Evolutionary conservation across 1,284 basidiomycete genomes (phyloP).

Genomic region (Boletus coffeatus): DNA sequence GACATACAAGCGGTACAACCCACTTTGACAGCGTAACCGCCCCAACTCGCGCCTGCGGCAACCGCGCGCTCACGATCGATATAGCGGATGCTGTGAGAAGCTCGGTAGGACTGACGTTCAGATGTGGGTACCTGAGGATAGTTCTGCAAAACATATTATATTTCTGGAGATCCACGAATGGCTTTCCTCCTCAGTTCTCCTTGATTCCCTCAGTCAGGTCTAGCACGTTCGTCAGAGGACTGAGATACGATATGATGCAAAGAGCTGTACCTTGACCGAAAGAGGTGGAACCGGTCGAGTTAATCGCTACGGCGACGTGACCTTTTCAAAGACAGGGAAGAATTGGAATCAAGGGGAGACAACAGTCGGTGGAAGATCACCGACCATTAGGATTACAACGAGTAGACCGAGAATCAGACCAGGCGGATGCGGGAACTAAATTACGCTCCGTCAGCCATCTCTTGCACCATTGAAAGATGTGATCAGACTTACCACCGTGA

Average conservation of each 20-base stretch:
- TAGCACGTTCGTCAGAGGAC: slow-evolving; percentile 25
- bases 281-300: slow-evolving; percentile 85
- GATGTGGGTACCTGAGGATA: slow-evolving; percentile 60
- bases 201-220: slow-evolving; percentile 79
- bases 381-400: slow-evolving; percentile 84
- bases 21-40: slow-evolving; percentile 85
- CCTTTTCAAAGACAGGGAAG: slow-evolving; percentile 68
- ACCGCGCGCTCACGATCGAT: slow-evolving; percentile 79
- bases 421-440: slow-evolving; percentile 70
- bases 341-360: neutral
- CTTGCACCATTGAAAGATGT: neutral
- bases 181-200: slow-evolving; percentile 82
- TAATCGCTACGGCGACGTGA: slow-evolving; percentile 80
- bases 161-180: slow-evolving; percentile 73
- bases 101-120: neutral
- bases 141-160: slow-evolving; percentile 52
- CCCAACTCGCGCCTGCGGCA: slow-evolving; percentile 78
- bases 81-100: slow-evolving; percentile 33
- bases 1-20: slow-evolving; percentile 13
- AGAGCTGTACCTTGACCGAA: slow-evolving; percentile 68
- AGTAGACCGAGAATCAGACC: slow-evolving; percentile 81
- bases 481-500: slow-evolving; percentile 52
- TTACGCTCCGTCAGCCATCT: neutral
- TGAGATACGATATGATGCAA: neutral
- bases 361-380: slow-evolving; percentile 7